Evolutionary conservation across 1,284 basidiomycete species (phyloP).

Genomic region (Cryptococcus jaspeensis): DNA sequence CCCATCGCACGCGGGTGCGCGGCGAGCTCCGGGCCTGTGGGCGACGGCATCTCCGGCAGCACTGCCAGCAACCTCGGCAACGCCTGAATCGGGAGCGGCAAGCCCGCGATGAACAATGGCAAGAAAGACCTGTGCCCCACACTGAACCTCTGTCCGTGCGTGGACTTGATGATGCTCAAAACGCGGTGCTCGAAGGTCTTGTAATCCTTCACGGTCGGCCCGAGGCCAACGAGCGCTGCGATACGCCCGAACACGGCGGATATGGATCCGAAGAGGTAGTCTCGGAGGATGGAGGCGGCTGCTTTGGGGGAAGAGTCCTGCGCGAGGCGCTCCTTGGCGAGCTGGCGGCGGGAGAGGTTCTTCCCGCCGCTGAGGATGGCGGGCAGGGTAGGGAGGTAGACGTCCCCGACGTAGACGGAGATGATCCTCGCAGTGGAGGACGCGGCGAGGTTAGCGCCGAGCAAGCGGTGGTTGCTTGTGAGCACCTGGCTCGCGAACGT

Average conservation of each 20-base stretch:
- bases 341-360: constrained; percentile 29
- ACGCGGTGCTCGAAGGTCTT: constrained; percentile 31
- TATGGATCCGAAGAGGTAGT: constrained; percentile 30
- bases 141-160: constrained; percentile 13
- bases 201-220: constrained; percentile 33
- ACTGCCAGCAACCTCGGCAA: constrained; percentile 24
- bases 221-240: constrained; percentile 29
- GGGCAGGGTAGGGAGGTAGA: constrained; percentile 38
- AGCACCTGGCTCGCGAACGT: constrained; percentile 46
- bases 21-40: constrained; percentile 28
- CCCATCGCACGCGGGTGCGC: background rate
- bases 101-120: constrained; percentile 23
- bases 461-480: constrained; percentile 38
- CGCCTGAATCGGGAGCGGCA: constrained; percentile 25
- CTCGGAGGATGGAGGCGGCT: constrained; percentile 35
- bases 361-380: constrained; percentile 33
- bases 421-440: constrained; percentile 29
- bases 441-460: constrained; percentile 40
- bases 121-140: constrained; percentile 38
- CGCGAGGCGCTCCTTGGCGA: constrained; percentile 29
- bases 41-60: constrained; percentile 28
- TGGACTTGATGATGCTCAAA: constrained; percentile 32
- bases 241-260: constrained; percentile 16
- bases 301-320: constrained; percentile 19
- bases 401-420: constrained; percentile 41